Conservation (phyloP, 495 filamentous ascomycete genomes). For the Xylaria telfairii region DNA sequence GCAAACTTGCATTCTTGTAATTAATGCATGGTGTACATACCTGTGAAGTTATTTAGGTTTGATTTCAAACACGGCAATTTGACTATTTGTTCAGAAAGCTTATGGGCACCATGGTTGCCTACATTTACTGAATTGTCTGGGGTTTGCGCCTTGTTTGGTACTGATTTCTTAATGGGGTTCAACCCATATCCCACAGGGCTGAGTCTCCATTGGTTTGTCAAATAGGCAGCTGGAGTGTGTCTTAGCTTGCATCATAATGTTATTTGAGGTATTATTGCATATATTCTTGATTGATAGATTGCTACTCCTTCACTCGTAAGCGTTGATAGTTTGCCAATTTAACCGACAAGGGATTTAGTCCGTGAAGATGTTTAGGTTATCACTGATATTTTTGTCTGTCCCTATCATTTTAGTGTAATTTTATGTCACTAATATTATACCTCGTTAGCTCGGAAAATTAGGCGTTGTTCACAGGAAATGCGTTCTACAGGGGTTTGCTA, state of each 20-base stretch:
- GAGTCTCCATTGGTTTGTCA: not conserved
- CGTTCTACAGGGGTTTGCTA: too few relatives aligned
- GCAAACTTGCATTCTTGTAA: not conserved
- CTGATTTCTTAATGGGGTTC: not conserved
- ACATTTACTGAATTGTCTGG: not conserved
- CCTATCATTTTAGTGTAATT: too few relatives aligned
- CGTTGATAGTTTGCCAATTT: too few relatives aligned
- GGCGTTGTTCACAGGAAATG: too few relatives aligned
- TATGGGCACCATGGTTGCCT: not conserved
- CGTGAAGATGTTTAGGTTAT: too few relatives aligned
- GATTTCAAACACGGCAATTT: not conserved
- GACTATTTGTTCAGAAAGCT: not conserved
- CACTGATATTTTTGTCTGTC: too few relatives aligned
- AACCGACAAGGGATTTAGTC: too few relatives aligned
- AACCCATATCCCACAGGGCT: not conserved
- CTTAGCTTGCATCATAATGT: too few relatives aligned
- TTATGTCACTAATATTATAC: too few relatives aligned
- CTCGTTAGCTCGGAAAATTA: too few relatives aligned
- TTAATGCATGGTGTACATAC: not conserved
- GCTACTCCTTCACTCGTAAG: not conserved
- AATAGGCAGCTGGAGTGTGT: too few relatives aligned
- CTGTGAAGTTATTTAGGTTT: not conserved
- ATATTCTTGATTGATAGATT: not conserved
- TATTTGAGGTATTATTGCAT: not conserved
- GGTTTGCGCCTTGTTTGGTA: not conserved